Conservation (phyloP, 768 basidiomycete genomes). For the Tephrocybe sp. region DNA sequence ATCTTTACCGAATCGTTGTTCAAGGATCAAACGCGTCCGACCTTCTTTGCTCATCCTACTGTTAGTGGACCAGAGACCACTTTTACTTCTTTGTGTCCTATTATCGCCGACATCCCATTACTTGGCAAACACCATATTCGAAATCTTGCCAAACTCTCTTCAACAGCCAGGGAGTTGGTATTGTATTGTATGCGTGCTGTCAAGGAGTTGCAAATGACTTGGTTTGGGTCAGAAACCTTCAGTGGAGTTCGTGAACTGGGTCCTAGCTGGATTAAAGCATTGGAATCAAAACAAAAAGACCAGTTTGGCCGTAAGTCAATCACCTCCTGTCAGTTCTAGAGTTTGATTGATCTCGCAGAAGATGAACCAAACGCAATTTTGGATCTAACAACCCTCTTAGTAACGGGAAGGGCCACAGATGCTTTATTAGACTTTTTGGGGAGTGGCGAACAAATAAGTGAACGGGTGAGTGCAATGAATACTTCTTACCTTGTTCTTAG, state of each 20-base stretch:
- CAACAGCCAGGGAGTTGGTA: conserved; percentile 64
- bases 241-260: conserved; percentile 73
- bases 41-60: conserved; percentile 50
- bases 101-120: conserved; percentile 52
- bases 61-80: conserved; percentile 20
- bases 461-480: conserved; percentile 51
- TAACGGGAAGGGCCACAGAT: conserved; percentile 71
- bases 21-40: conserved; percentile 45
- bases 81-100: conserved; percentile 39
- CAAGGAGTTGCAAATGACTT: conserved; percentile 68
- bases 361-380: conserved; percentile 60
- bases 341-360: conserved; percentile 37
- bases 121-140: conserved; percentile 54
- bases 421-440: conserved; percentile 71
- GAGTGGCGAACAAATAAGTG: conserved; percentile 77
- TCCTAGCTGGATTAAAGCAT: conserved; percentile 63
- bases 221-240: conserved; percentile 68
- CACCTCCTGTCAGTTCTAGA: conserved; percentile 6
- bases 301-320: conserved; percentile 60
- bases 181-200: conserved; percentile 71
- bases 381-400: conserved; percentile 68
- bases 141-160: conserved; percentile 69
- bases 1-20: conserved; percentile 34
- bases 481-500: conserved; percentile 15
- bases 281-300: conserved; percentile 63